Evolutionary conservation across 768 basidiomycete genomes (phyloP), one percentile per base, ranked within the genome.

Genomic region (Rhizopogon roseolus): DNA sequence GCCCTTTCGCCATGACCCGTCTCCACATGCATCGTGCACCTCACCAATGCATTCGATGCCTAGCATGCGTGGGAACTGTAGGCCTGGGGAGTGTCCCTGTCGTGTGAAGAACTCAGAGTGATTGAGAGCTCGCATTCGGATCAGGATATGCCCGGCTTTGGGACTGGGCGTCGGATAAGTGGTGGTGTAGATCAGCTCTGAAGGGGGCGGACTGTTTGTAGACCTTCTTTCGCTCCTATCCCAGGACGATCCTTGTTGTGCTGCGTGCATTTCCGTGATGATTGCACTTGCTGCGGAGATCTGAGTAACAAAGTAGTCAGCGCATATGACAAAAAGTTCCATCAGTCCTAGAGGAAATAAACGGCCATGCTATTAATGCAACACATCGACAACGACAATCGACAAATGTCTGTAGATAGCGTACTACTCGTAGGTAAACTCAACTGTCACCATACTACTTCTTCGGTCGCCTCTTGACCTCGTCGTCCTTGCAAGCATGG

Each of bases 401-500:
- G 50, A 52, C 40, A 45, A 14, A 49, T 49, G 40, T 7, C 49
- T 27, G 44, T 48, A 48, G 34, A 48, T 48, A 48, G 34, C 34
- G 46, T 48, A 48, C 46, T 48, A 48, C 46, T 48, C 46, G 25
- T 34, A 22, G 19, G 45, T 39, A 29, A 34, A 34, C 34, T 48
- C 34, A 36, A 48, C 19, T 48, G 34, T 48, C 19, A 19, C 3
- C 19, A 10, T 7, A 49, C 52, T 71, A 69, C 54, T 71, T 71
- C 53, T 69, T 69, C 17, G 67, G 67, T 52, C 79, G 74, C 73
- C 86, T 87, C 71, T 81, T 89, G 52, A 92, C 87, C 69, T 93
- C 90, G 19, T 93, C 90, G 49, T 93, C 89, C 69, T 90, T 91
- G 75, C 86, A 88, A 19, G 85, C 83, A 64, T 92, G 90, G 60